phyloP scores from a whole-genome alignment of 1,284 basidiomycete genomes.

The Phylloboletellus chloephorus region DNA sequence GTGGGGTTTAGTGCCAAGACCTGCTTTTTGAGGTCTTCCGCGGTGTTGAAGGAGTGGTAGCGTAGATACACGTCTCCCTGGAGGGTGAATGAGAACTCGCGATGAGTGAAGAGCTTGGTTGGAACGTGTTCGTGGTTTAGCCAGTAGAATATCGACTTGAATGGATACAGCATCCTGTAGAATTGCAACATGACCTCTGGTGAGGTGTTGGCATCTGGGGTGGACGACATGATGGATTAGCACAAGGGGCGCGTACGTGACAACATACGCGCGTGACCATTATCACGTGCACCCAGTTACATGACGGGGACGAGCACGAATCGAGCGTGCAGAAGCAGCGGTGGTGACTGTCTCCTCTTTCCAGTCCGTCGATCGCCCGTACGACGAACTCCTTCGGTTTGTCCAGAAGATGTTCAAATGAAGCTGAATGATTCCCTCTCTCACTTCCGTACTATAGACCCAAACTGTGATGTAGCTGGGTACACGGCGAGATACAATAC shows the following conservation, averaged over 20 bases:
- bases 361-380: conserved; percentile 56
- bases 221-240: conserved; percentile 13
- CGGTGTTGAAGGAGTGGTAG: conserved; percentile 85
- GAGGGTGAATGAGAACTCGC: conserved; percentile 97
- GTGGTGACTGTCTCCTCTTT: conserved; percentile 35
- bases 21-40: conserved; percentile 91
- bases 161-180: conserved; percentile 91
- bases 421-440: background rate
- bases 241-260: conserved; percentile 19
- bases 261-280: conserved; percentile 16
- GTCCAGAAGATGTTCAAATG: conserved; percentile 57
- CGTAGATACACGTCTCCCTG: conserved; percentile 89
- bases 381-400: conserved; percentile 50
- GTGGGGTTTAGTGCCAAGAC: conserved; percentile 78
- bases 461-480: conserved; percentile 10
- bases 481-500: background rate
- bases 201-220: conserved; percentile 20
- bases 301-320: conserved; percentile 38
- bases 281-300: conserved; percentile 16
- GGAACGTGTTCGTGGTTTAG: conserved; percentile 85
- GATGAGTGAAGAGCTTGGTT: conserved; percentile 77
- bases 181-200: conserved; percentile 77
- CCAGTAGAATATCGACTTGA: conserved; percentile 92
- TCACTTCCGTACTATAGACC: background rate
- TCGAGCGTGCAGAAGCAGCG: conserved; percentile 69